Percentiles rank a stretch among this genome's conserved stretches.
These are phyloP conservation scores for Neonectria hederae DNA, from an alignment of 2,329 filamentous ascomycete genomes.

Conservation along the genomic window DNA sequence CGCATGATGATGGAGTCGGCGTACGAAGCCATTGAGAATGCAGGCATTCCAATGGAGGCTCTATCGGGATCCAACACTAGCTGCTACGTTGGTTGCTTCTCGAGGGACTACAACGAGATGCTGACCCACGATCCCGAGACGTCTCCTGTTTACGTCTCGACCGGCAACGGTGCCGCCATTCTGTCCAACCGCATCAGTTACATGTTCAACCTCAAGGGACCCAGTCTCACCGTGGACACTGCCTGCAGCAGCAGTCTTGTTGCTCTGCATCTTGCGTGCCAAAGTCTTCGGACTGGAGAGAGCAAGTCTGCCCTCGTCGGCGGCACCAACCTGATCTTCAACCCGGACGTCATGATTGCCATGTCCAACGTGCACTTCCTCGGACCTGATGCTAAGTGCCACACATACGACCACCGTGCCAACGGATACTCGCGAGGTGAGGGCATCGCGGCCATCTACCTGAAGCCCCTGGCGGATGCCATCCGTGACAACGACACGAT, in stretches of 20 bases:
- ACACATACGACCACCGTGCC: conserved; percentile 50
- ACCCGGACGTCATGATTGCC: conserved; percentile 33
- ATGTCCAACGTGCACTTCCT: conserved; percentile 39
- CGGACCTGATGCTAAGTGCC: conserved; percentile 34
- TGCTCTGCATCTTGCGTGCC: conserved; percentile 25
- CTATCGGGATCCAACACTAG: conserved; percentile 12
- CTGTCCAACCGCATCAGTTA: conserved; percentile 18
- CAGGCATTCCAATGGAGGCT: conserved; percentile 39
- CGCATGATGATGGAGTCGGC: conserved; percentile 31
- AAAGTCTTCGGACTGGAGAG: conserved; percentile 22
- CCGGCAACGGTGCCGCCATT: conserved; percentile 17
- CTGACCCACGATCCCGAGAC: conserved; percentile 15
- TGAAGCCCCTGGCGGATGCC: conserved; percentile 56
- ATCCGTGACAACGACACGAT: conserved; percentile 53
- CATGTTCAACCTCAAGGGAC: conserved; percentile 16
- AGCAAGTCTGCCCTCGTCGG: conserved; percentile 37
- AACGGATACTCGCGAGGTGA: conserved; percentile 58
- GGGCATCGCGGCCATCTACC: conserved; percentile 42
- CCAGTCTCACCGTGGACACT: conserved; percentile 11
- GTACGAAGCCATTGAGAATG: conserved; percentile 34
- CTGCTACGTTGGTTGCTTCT: conserved; percentile 21
- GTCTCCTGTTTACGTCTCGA: neutral
- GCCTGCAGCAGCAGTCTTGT: conserved; percentile 16
- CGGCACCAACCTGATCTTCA: conserved; percentile 37
- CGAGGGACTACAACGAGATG: conserved; percentile 19